phyloP scores from a whole-genome alignment of 1,284 basidiomycete species.

The Ceratobasidium sp. region DNA sequence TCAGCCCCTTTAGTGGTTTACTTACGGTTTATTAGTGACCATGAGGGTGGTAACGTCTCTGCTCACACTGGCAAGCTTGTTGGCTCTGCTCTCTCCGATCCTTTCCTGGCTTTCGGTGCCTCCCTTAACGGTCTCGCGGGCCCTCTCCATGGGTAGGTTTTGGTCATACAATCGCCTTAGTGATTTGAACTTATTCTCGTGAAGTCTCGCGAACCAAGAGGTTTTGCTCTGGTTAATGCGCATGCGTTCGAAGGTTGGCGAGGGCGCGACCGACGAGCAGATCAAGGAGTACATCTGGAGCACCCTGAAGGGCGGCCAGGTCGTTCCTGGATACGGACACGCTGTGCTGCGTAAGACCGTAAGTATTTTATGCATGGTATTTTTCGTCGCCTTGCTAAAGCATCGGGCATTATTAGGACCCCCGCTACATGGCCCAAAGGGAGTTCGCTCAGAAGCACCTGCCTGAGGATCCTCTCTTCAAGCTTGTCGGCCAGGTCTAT shows the following conservation, averaged over 20 bases:
- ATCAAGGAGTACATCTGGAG: conserved; percentile 95
- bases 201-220: conserved; percentile 92
- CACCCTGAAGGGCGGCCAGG: conserved; percentile 90
- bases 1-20: background rate
- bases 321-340: conserved; percentile 96
- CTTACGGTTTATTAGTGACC: conserved; percentile 71
- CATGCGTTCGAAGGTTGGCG: conserved; percentile 89
- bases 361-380: conserved; percentile 43
- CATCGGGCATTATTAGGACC: conserved; percentile 67
- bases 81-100: conserved; percentile 97
- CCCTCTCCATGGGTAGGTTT: conserved; percentile 84
- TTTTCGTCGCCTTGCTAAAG: background rate
- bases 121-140: conserved; percentile 97
- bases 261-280: conserved; percentile 83
- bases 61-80: conserved; percentile 97
- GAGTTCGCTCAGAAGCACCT: conserved; percentile 94
- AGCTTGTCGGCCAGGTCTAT: conserved; percentile 93
- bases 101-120: conserved; percentile 95
- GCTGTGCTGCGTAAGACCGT: conserved; percentile 94
- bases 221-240: conserved; percentile 90
- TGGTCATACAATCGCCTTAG: background rate
- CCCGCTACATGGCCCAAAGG: conserved; percentile 95
- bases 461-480: conserved; percentile 89
- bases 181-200: background rate
- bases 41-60: conserved; percentile 99